Evolutionary conservation across 2,329 filamentous ascomycete genomes (phyloP), one percentile per base, ranked within the genome.

Genomic region (Blastomyces emzantsi): DNA sequence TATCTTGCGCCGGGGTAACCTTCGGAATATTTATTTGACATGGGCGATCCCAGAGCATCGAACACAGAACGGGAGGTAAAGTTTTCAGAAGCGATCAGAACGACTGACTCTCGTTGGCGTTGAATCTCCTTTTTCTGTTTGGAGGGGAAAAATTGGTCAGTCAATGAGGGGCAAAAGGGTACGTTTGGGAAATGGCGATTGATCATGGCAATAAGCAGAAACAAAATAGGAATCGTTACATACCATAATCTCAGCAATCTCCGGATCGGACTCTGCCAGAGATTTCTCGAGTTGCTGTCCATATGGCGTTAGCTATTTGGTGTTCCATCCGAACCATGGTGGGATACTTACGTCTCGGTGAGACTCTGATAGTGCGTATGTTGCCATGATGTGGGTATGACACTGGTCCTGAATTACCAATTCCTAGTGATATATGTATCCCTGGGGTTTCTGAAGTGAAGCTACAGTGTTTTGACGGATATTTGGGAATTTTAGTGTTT

Each of bases 11-110:
- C 94, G 70, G 94, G 94, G 79, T 96, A 96, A 69, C 94, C 94
- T 84, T 99, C 94, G 22, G 92, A 97, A 86, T 99, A 99, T 83
- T 99, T 99, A 86, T 99, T 96, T 79, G 90, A 91, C 90, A 94
- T 95, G 77, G 90, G 89, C 64, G 88, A 92, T 73, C 94, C 94
- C 69, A 99, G 87, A 66, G 94, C 94, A 81, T 99, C 92, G 82
- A 96, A 96, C 74, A 99, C 94, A 73, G 94, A 92, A 72, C 92
- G 92, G 67, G 94, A 99, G 64, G 94, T 99, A 80, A 99, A 92
- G 84, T 99, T 99, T 83, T 99, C 94, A 64, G 94, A 97, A 74
- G 94, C 93, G 73, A 99, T 99, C 76, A 99, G 88, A 75, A 97
- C 90, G 80, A 99, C 96, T 72, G 92, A 97, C 84, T 99, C 92